phyloP scores from a whole-genome alignment of 805 yeast genomes.

The Maudiozyma saulgeensis region DNA sequence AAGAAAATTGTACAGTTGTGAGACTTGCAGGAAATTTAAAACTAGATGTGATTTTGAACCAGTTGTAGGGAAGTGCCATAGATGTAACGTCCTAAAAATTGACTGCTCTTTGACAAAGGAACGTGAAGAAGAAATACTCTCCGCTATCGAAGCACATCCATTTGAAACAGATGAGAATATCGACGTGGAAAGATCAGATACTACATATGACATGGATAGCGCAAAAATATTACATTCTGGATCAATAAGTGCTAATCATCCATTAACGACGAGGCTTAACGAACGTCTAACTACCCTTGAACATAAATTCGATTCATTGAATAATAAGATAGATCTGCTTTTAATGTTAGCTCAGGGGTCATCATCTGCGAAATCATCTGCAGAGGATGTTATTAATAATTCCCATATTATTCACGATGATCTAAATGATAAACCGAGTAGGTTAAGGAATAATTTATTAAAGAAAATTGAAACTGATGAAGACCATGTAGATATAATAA shows the following conservation, averaged over 20 bases:
- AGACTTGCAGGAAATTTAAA: conserved; percentile 44
- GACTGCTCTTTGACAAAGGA: conserved; percentile 38
- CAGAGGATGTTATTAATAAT: conserved; percentile 1
- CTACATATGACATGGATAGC: not conserved
- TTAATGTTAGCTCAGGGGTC: conserved; percentile 15
- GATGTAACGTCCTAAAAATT: conserved; percentile 40
- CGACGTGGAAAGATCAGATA: not conserved
- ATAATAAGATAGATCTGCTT: conserved; percentile 16
- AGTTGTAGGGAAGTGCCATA: conserved; percentile 37
- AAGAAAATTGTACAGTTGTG: conserved; percentile 38
- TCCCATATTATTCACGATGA: not conserved
- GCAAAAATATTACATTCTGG: not conserved
- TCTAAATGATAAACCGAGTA: not conserved
- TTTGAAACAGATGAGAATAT: conserved; percentile 1
- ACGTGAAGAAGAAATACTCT: conserved; percentile 17
- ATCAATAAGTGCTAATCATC: not conserved
- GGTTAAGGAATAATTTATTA: not conserved
- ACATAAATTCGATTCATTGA: conserved; percentile 15
- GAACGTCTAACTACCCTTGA: conserved; percentile 20
- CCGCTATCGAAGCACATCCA: conserved; percentile 14
- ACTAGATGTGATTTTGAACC: conserved; percentile 49
- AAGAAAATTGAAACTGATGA: not conserved
- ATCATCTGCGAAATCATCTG: conserved; percentile 8
- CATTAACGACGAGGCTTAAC: conserved; percentile 1
- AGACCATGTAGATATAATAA: not conserved